Percentiles rank a stretch among this genome's conserved stretches.
Conservation (phyloP, 768 basidiomycete genomes). For the Tricholoma terreum region DNA sequence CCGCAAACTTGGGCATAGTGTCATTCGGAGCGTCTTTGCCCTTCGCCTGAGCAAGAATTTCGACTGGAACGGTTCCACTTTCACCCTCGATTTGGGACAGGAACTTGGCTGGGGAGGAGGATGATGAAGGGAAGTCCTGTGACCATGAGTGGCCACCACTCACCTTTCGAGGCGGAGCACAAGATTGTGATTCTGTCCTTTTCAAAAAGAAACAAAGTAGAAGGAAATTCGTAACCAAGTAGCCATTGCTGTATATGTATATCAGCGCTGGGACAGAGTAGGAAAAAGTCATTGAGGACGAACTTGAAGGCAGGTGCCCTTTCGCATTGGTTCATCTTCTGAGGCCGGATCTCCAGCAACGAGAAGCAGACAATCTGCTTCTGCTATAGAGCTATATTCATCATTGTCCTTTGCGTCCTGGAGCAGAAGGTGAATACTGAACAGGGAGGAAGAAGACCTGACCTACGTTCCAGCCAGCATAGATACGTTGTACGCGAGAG, state of each 20-base stretch:
- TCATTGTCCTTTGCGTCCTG: conserved; percentile 68
- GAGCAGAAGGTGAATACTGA: conserved; percentile 7
- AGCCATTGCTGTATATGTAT: conserved; percentile 82
- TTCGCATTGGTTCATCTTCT: conserved; percentile 89
- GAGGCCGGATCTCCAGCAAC: conserved; percentile 74
- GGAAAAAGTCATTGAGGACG: conserved; percentile 17
- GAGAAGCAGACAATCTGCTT: conserved; percentile 67
- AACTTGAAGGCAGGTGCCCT: conserved; percentile 91
- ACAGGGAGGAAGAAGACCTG: conserved; percentile 8
- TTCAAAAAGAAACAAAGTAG: conserved; percentile 83
- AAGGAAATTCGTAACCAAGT: conserved; percentile 96
- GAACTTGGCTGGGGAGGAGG: conserved; percentile 64
- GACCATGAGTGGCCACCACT: background rate
- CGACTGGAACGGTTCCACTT: conserved; percentile 57
- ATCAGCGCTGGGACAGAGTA: conserved; percentile 9
- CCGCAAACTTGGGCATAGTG: conserved; percentile 66
- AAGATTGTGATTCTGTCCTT: conserved; percentile 75
- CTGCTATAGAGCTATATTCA: conserved; percentile 66
- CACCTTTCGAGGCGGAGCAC: conserved; percentile 89
- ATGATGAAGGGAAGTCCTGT: conserved; percentile 1
- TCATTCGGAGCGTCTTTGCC: conserved; percentile 76
- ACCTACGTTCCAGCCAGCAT: conserved; percentile 63
- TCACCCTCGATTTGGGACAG: conserved; percentile 71
- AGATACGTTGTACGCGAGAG: conserved; percentile 55
- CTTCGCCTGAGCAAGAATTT: conserved; percentile 76